Evolutionary conservation across 2,329 filamentous ascomycete species (phyloP), one percentile per base, ranked within the genome.

Genomic region (Iodosphaeria phyllophila): DNA sequence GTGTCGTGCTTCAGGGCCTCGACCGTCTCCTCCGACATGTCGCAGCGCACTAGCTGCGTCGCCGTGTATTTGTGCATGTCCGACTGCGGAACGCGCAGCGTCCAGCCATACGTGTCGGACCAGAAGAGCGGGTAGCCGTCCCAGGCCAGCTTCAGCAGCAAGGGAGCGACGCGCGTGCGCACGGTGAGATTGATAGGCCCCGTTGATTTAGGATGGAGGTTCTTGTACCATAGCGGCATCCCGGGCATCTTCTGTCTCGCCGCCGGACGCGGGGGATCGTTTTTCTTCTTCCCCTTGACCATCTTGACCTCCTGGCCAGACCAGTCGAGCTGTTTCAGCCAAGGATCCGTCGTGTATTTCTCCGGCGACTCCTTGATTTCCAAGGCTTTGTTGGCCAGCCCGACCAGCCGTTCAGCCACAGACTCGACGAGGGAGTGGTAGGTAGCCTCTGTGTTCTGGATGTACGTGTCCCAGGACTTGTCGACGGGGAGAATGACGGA

Each of bases 171-270:
- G 26, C 91, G 69, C 17, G 83, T 91, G 22, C 91, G 69, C 0
- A 95, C 84, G 0, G 79, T 80, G 11, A 98, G 54, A 30, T 59
- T 73, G 29, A 93, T 89, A 22, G 64, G 64, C 0, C 62, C 54
- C 30, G 71, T 65, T 13, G 53, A 73, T 28, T 70, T 82, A 2
- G 63, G 38, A 38, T 91, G 92, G 2, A 98, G 56, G 44, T 83
- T 82, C 42, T 89, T 93, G 52, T 92, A 98, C 89, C 89, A 98
- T 35, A 77, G 64, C 0, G 89, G 89, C 76, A 79, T 89, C 9
- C 89, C 89, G 0, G 86, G 84, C 52, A 76, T 82, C 58, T 95
- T 98, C 46, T 98, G 89, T 22, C 77, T 62, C 8, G 73, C 73
- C 6, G 73, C 76, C 16, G 75, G 82, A 22, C 82, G 61, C 2